These are phyloP conservation scores for Phialophora tarda DNA, from an alignment of 2,329 filamentous ascomycete species.

Conservation along the genomic window DNA sequence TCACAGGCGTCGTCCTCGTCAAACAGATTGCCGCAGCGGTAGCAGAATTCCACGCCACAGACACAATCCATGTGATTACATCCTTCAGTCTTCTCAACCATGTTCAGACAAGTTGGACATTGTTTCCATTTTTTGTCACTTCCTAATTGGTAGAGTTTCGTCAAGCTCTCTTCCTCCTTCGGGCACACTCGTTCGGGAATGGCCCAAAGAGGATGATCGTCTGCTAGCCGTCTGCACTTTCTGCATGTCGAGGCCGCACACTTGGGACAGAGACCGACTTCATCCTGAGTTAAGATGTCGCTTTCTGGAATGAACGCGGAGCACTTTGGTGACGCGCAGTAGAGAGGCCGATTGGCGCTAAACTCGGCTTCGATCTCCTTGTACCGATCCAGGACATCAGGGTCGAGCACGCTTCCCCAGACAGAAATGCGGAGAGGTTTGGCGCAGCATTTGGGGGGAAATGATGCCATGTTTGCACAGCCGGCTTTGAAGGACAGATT, in stretches of 20 bases:
- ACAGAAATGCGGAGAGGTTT: constrained; percentile 26
- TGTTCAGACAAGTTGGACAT: constrained; percentile 33
- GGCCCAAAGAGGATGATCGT: constrained; percentile 9
- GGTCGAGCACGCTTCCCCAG: constrained; percentile 18
- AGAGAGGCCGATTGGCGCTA: constrained; percentile 25
- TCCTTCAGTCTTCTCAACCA: constrained; percentile 33
- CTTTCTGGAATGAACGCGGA: constrained; percentile 29
- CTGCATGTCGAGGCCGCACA: constrained; percentile 24
- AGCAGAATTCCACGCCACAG: constrained; percentile 36
- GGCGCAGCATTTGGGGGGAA: constrained; percentile 33
- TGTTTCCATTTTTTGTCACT: constrained; percentile 33
- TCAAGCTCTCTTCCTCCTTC: constrained; percentile 7
- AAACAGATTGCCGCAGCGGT: constrained; percentile 29
- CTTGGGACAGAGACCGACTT: constrained; percentile 15
- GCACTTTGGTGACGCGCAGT: constrained; percentile 31
- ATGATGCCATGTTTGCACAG: constrained; percentile 23
- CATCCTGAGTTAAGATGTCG: constrained; percentile 1
- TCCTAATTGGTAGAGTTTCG: constrained; percentile 21
- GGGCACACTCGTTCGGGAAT: constrained; percentile 19
- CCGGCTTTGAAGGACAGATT: constrained; percentile 28
- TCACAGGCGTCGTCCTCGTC: constrained; percentile 18
- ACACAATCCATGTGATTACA: constrained; percentile 35
- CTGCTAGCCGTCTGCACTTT: constrained; percentile 15
- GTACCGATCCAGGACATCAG: constrained; percentile 22
- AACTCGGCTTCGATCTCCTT: constrained; percentile 33